A percentile compares a stretch with the other conserved stretches of the same genome.
phyloP scores from a whole-genome alignment of 2,329 filamentous ascomycete genomes.

The Cordyceps cicadae region DNA sequence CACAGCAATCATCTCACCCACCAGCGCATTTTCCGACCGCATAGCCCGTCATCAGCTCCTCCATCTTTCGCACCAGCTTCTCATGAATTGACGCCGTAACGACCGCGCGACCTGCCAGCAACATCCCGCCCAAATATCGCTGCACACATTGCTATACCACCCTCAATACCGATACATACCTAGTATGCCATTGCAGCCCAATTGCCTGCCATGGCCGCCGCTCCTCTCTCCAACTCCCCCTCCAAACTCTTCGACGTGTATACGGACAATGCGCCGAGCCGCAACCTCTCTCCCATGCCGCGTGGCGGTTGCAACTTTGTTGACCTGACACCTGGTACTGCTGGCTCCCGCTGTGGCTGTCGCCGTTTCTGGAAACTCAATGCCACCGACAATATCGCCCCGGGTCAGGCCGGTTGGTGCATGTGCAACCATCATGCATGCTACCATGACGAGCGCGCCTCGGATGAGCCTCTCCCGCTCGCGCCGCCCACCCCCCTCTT shows the following conservation, averaged over 20 bases:
- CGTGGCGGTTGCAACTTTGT: slow-evolving; percentile 50
- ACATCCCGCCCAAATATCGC: not conserved
- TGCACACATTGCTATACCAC: not conserved
- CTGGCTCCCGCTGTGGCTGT: slow-evolving; percentile 48
- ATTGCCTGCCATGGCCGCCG: slow-evolving; percentile 47
- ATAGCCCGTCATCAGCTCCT: not conserved
- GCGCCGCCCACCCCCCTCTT: slow-evolving; percentile 19
- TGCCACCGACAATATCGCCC: slow-evolving; percentile 24
- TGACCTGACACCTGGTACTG: slow-evolving; percentile 43
- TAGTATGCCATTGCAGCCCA: slow-evolving; percentile 16
- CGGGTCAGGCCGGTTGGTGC: slow-evolving; percentile 44
- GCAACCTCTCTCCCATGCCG: slow-evolving; percentile 32
- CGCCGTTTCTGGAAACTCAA: slow-evolving; percentile 51
- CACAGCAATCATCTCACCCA: not conserved
- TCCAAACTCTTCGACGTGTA: slow-evolving; percentile 48
- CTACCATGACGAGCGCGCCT: slow-evolving; percentile 44
- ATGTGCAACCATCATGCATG: slow-evolving; percentile 58
- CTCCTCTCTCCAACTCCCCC: slow-evolving; percentile 33
- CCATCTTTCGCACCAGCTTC: not conserved
- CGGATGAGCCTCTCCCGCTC: slow-evolving; percentile 13
- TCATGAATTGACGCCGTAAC: not conserved
- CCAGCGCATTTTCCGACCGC: not conserved
- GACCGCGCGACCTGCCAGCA: not conserved
- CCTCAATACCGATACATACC: not conserved
- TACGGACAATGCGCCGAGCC: slow-evolving; percentile 32